Base-by-base conservation (phyloP, 768 basidiomycete species). In the Udeniomyces megalosporus region DNA sequence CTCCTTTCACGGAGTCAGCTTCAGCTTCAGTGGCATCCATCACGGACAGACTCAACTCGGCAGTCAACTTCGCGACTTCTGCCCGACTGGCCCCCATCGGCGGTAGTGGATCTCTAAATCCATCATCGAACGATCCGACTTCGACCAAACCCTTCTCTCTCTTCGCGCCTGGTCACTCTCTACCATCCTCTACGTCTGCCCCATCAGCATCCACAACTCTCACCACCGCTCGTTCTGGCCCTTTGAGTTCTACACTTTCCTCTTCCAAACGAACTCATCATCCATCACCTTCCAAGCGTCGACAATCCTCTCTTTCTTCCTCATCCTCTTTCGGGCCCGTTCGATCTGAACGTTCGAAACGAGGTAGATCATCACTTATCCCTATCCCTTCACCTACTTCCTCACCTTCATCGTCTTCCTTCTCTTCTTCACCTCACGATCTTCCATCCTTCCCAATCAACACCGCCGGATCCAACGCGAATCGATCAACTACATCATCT, bases 61-160 rank as follows among this genome's bases (percentile, higher is more conserved):
- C 38, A 8, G 54, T 24, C 54, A 56, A 38, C 54, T 56, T 38
- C 8, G 38, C 54, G 38, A 42, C 12, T 42, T 61, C 46, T 15
- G 29, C 22, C 47, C 50, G 47, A 22, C 58, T 20, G 20, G 14
- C 32, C 60, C 42, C 29, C 1, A 46, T n/a, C n/a, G n/a, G n/a
- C n/a, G n/a, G n/a, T n/a, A n/a, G n/a, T n/a, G n/a, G n/a, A n/a
- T n/a, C n/a, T n/a, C n/a, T n/a, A n/a, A n/a, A n/a, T n/a, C 31
- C 55, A 46, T 28, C 55, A 22, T 55, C 52, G 54, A 34, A 32
- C 1, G 38, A 56, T 24, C 15, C 54, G n/a, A n/a, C 54, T 10
- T 54, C 42, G 50, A 48, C 52, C 3, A 61, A 61, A 38, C 51
- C 60, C 2, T 61, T 61, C 60, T 54, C 32, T 22, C 60, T 61